phyloP scores from a whole-genome alignment of 257 asterid species.

The Solanum pinnatisectum region DNA sequence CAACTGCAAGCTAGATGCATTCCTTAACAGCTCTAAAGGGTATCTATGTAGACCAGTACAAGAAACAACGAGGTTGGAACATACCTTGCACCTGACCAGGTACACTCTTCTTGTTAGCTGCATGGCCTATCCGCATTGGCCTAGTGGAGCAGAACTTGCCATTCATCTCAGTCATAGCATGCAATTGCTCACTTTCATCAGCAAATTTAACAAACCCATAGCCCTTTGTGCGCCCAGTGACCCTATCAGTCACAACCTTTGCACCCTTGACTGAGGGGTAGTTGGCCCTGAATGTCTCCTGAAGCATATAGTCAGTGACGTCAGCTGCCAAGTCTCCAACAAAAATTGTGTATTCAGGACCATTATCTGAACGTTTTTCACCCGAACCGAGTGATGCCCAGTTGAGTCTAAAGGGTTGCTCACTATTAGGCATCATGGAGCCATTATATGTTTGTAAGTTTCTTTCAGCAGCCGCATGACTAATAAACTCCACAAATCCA shows the following conservation, averaged over 20 bases:
- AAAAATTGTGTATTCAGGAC: slow-evolving; percentile 70
- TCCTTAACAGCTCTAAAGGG: slow-evolving; percentile 1
- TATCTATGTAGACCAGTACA: slow-evolving; percentile 1
- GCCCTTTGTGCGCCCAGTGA: slow-evolving; percentile 83
- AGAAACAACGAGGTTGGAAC: not conserved
- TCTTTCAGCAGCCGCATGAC: slow-evolving; percentile 87
- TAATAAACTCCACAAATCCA: slow-evolving; percentile 76
- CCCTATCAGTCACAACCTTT: slow-evolving; percentile 79
- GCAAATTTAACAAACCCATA: slow-evolving; percentile 84
- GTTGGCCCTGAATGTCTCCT: slow-evolving; percentile 70
- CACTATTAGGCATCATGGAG: slow-evolving; percentile 59
- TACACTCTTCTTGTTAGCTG: slow-evolving; percentile 72
- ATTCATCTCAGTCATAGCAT: slow-evolving; percentile 93
- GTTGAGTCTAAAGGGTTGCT: slow-evolving; percentile 71
- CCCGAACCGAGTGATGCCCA: slow-evolving; percentile 98
- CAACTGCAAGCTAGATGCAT: not conserved
- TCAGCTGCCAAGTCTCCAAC: slow-evolving; percentile 96
- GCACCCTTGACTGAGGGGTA: slow-evolving; percentile 80
- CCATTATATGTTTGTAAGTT: slow-evolving; percentile 63
- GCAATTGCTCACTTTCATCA: slow-evolving; percentile 78
- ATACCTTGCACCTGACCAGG: slow-evolving; percentile 66
- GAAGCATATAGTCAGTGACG: slow-evolving; percentile 84
- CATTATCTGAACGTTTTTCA: slow-evolving; percentile 68
- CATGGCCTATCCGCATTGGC: slow-evolving; percentile 92
- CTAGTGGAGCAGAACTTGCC: slow-evolving; percentile 84